These are phyloP conservation scores for Dacryopinax spathularia DNA, from an alignment of 768 basidiomycete species.

Conservation along the genomic window DNA sequence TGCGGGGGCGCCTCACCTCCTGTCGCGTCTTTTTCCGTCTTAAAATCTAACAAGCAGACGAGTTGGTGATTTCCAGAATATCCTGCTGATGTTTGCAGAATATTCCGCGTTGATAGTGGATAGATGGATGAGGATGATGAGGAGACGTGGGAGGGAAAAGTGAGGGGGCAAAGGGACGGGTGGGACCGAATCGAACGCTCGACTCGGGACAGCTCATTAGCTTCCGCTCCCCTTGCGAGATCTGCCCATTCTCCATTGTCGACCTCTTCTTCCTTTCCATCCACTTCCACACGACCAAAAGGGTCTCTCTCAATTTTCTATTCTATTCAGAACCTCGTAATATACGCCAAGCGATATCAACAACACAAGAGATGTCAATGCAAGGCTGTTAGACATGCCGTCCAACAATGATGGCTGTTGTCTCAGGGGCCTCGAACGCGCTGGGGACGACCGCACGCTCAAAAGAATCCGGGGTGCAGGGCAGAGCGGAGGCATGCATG, in stretches of 20 bases:
- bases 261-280: too few relatives aligned
- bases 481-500: neutral
- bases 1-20: neutral
- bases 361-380: neutral
- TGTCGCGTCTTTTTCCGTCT: neutral
- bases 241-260: conserved; percentile 4
- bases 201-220: conserved; percentile 4
- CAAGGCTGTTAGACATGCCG: neutral
- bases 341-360: neutral
- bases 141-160: neutral
- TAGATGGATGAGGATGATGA: neutral
- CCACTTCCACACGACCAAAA: neutral
- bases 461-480: conserved; percentile 3
- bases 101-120: neutral
- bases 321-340: neutral
- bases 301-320: neutral
- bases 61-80: neutral
- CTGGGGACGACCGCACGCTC: too few relatives aligned
- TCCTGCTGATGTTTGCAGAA: neutral
- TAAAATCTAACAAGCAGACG: neutral
- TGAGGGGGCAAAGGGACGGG: neutral
- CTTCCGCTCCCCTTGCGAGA: neutral
- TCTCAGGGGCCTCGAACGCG: neutral
- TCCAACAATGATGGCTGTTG: neutral
- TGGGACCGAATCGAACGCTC: conserved; percentile 4